Conservation (phyloP, 352 stramenopile genomes). For the Blastocystis sp. region DNA sequence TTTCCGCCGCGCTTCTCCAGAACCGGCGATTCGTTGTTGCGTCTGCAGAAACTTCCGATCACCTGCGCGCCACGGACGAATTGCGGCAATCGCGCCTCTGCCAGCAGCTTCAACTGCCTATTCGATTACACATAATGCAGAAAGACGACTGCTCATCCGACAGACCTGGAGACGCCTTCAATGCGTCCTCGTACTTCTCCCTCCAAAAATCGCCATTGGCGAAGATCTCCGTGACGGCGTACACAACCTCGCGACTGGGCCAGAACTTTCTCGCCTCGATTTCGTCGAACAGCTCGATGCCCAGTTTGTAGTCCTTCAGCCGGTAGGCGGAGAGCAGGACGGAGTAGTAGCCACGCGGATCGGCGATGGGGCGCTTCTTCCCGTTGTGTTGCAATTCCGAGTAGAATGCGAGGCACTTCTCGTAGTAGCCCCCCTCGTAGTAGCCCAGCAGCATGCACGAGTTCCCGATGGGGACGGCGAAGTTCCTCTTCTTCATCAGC, state of each 20-base stretch:
- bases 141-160: background rate
- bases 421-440: slow-evolving; percentile 38
- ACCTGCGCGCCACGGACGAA: slow-evolving; percentile 16
- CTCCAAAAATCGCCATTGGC: slow-evolving; percentile 45
- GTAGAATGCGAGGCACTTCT: slow-evolving; percentile 39
- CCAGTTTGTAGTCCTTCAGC: slow-evolving; percentile 7
- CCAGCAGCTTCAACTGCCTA: slow-evolving; percentile 27
- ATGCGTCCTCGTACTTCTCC: slow-evolving; percentile 1
- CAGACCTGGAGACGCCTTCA: background rate
- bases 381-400: background rate
- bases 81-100: slow-evolving; percentile 22
- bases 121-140: background rate
- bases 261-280: background rate
- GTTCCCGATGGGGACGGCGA: background rate
- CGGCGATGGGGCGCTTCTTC: background rate
- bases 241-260: slow-evolving; percentile 38
- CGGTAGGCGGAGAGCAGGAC: slow-evolving; percentile 20
- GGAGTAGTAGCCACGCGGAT: slow-evolving; percentile 47
- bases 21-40: slow-evolving; percentile 26
- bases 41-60: slow-evolving; percentile 44
- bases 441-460: slow-evolving; percentile 8
- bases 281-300: background rate
- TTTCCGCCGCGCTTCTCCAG: background rate
- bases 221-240: slow-evolving; percentile 39
- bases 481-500: background rate